Base-by-base conservation (phyloP, 1,284 basidiomycete genomes). In the Sanghuangporus baumii region DNA sequence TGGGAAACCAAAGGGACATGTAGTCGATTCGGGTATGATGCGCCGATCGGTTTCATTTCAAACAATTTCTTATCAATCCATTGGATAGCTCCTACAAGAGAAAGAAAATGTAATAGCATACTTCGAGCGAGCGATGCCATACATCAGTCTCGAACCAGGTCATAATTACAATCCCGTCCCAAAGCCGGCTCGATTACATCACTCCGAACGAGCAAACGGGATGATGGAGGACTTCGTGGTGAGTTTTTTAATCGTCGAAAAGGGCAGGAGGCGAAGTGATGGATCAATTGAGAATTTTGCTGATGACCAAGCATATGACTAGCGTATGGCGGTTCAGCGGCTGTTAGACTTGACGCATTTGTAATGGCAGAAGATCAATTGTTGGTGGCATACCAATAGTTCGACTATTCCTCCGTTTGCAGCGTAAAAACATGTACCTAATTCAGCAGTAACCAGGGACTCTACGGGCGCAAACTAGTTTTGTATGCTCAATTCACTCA, bases 61-160 rank as follows among this genome's bases (percentile, higher is more conserved):
- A 9, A 18, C 36, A 41, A 20, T 5, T 20, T 50, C 16, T 9
- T 34, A 54, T 12, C 7, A 40, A 12, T 11, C 7, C 4, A n/a
- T 1, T 46, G 4, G 7, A n/a, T 52, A 62, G 55, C 55, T 62
- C 38, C 16, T 62, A 31, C 16, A 37, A 52, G 59, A 60, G 31
- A 55, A 40, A 40, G 34, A 5, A 11, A 34, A 8, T n/a, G n/a
- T 55, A 16, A 55, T 60, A 7, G 51, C 59, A 16, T 55, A 55
- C 18, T 60, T 60, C n/a, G 59, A 60, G 38, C 48, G 51, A 9
- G 59, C 59, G 1, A 20, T 57, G 11, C 51, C 59, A 55, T 60
- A 60, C 36, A 51, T 60, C 50, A 60, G 37, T 40, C 51, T 18
- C 14, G 6, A 43, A 34, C 57, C 41, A 31, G 57, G 57, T 1